Evolutionary conservation across 148 eudicot genomes (phyloP).

Genomic region (Persicaria maculosa): DNA sequence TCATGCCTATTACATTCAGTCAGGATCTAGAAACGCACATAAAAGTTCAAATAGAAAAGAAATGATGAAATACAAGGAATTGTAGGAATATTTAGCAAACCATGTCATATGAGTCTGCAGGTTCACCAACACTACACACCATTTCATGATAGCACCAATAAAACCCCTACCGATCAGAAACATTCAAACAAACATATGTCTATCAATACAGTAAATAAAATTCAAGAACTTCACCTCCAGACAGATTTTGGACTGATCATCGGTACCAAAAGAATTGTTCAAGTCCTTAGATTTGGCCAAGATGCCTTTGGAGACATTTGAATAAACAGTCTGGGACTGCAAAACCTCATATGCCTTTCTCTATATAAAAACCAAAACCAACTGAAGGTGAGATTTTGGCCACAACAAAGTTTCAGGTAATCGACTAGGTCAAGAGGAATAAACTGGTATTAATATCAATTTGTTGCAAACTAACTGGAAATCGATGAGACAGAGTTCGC

Average conservation of each 20-base stretch:
- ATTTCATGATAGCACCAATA: no score
- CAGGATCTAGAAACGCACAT: no score
- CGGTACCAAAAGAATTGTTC: slow-evolving; percentile 67
- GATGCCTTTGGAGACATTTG: slow-evolving; percentile 89
- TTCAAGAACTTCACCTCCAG: slow-evolving; percentile 47
- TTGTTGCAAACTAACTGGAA: background rate
- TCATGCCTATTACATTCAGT: no score
- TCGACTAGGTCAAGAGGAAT: background rate
- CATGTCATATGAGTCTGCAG: no score
- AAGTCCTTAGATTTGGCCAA: slow-evolving; percentile 88
- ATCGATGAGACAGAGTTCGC: background rate
- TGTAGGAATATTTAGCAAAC: no score
- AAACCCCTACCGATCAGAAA: background rate
- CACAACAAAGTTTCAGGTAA: background rate
- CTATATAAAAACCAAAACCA: slow-evolving; percentile 28
- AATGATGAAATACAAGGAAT: no score
- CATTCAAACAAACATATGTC: background rate
- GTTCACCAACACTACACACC: no score
- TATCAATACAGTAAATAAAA: background rate
- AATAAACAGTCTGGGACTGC: slow-evolving; percentile 90
- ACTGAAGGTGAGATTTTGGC: background rate
- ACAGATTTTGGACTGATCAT: slow-evolving; percentile 79
- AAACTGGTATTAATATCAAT: background rate
- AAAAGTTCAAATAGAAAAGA: no score
- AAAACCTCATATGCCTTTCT: slow-evolving; percentile 91